Evolutionary conservation across 495 filamentous ascomycete species (phyloP).

Genomic region (Usnea hakonensis): DNA sequence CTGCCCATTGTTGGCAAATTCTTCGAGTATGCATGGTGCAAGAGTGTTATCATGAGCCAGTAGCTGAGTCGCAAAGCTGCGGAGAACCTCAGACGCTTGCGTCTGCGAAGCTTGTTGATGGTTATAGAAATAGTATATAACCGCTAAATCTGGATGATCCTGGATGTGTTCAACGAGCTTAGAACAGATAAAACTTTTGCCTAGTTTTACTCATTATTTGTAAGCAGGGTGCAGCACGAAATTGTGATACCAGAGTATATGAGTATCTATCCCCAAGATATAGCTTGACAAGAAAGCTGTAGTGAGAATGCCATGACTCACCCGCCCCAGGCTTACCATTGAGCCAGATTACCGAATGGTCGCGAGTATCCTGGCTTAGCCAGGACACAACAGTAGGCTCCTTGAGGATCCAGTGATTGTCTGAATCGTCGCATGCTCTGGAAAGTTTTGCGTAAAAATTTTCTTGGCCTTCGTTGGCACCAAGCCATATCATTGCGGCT

Average conservation of each 20-base stretch:
- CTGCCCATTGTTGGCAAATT: slow-evolving; percentile 18
- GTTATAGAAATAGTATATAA: slow-evolving; percentile 21
- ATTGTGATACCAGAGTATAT: not conserved
- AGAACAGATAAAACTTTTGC: slow-evolving; percentile 23
- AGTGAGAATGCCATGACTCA: slow-evolving; percentile 6
- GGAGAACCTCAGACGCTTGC: slow-evolving; percentile 12
- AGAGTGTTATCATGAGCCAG: slow-evolving; percentile 13
- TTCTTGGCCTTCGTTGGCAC: slow-evolving; percentile 18
- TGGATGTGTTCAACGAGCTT: slow-evolving; percentile 20
- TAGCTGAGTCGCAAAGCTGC: slow-evolving; percentile 18
- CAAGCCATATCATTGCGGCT: slow-evolving; percentile 17
- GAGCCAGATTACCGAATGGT: slow-evolving; percentile 16
- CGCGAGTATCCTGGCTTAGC: slow-evolving; percentile 3
- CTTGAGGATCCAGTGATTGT: slow-evolving; percentile 13
- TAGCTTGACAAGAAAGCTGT: not conserved
- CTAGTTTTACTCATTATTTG: slow-evolving; percentile 5
- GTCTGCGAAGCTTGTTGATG: slow-evolving; percentile 4
- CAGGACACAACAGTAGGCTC: slow-evolving; percentile 9
- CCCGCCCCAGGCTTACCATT: slow-evolving; percentile 22
- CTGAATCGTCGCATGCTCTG: not conserved
- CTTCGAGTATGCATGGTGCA: slow-evolving; percentile 20
- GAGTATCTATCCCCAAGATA: not conserved
- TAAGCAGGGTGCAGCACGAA: not conserved
- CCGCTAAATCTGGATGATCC: not conserved
- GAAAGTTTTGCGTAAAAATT: slow-evolving; percentile 7